Evolutionary conservation across 106 monocot genomes (phyloP), one percentile per base, ranked within the genome.

Genomic region (Allium sativum): DNA sequence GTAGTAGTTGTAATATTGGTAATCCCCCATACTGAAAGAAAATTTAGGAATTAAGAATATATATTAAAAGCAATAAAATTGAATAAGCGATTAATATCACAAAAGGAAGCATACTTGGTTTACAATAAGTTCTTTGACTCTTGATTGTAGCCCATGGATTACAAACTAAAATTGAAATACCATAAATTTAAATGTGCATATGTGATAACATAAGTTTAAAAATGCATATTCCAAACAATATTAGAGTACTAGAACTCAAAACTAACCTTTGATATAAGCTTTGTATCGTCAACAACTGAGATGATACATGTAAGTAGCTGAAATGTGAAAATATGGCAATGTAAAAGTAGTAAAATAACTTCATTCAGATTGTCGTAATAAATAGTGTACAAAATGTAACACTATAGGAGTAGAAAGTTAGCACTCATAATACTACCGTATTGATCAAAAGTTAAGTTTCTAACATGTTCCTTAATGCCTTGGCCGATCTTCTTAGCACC

Each of bases 401-500:
- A 31, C 5, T 31, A 31, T 31, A 5, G 18, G 14, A 18, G n/a
- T 17, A 7, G 15, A 46, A 61, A 50, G 48, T 14, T 12, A 52
- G 8, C 62, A 85, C 88, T 80, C 55, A 98, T 91, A 66, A 98
- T 74, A 69, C 84, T 78, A 21, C 96, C 87, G 68, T 74, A 72
- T 45, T 82, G 84, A 66, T 85, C 80, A 14, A 72, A 61, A 64
- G 96, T 84, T 52, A 92, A 76, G 71, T 80, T 84, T 74, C 55
- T 77, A 66, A 88, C 53, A 58, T 78, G 71, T 14, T 74, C 96
- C 68, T 98, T 98, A 53, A 98, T 76, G 53, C 84, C 78, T 80
- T 98, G 88, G 55, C 91, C 62, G 22, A 98, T 88, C 72, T 88
- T 98, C 78, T 98, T 98, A n/a, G n/a, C n/a, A n/a, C n/a, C n/a